phyloP scores from a whole-genome alignment of 1,139 yeast genomes.

The Yamadazyma siamensis region DNA sequence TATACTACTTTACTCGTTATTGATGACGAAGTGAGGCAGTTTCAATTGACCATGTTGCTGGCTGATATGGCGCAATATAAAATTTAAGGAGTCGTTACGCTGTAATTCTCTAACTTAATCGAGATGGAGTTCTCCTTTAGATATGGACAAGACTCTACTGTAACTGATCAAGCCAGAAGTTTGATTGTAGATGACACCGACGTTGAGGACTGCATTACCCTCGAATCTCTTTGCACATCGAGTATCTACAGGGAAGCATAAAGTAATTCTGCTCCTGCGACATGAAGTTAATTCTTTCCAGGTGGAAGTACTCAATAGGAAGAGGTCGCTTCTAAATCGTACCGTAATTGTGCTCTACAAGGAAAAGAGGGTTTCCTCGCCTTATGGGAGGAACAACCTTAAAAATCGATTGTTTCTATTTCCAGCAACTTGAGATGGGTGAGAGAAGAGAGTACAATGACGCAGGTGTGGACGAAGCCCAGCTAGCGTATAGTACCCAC shows the following conservation, averaged over 20 bases:
- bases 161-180: conserved; percentile 8
- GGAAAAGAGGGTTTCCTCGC: conserved; percentile 5
- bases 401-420: conserved; percentile 7
- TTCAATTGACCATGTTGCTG: neutral
- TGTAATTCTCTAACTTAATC: conserved; percentile 1
- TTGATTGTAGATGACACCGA: conserved; percentile 7
- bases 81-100: conserved; percentile 1
- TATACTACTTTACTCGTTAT: neutral
- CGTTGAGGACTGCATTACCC: conserved; percentile 7
- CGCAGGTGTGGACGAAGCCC: conserved; percentile 7
- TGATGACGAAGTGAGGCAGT: conserved; percentile 2
- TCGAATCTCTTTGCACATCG: conserved; percentile 3
- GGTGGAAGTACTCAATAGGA: conserved; percentile 1
- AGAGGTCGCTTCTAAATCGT: conserved; percentile 1
- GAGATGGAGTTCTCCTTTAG: conserved; percentile 7
- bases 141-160: neutral
- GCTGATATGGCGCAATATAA: conserved; percentile 2
- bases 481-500: conserved; percentile 2
- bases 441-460: conserved; percentile 5
- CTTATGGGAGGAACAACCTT: conserved; percentile 9
- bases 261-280: conserved; percentile 3
- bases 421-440: conserved; percentile 2
- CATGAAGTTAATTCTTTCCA: conserved; percentile 2
- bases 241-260: conserved; percentile 3
- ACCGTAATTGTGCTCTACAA: conserved; percentile 4